These are phyloP conservation scores for Aspergillus pseudonomiae DNA, from an alignment of 2,329 filamentous ascomycete species.

Conservation along the genomic window DNA sequence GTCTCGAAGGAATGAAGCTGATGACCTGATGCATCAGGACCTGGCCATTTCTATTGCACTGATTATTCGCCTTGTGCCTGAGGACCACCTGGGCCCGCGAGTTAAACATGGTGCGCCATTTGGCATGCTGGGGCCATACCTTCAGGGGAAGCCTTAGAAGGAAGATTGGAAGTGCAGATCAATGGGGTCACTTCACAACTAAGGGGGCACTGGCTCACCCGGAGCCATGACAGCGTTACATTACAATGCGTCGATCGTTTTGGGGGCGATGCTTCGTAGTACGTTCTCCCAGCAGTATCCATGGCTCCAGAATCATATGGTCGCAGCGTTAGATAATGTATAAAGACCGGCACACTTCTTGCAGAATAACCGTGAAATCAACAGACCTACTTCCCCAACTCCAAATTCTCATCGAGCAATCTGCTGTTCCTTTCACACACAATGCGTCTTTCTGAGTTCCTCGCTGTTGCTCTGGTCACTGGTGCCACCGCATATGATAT, in stretches of 20 bases:
- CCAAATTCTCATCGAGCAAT: background rate
- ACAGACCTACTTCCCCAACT: background rate
- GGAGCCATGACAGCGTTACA: background rate
- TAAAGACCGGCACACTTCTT: background rate
- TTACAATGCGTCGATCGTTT: background rate
- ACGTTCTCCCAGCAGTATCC: background rate
- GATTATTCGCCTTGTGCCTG: background rate
- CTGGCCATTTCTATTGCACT: background rate
- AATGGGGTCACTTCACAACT: background rate
- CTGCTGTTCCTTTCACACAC: background rate
- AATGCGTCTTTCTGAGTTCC: background rate
- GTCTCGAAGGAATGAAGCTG: background rate
- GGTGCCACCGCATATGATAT: conserved; percentile 14
- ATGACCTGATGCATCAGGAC: background rate
- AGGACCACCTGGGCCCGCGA: background rate
- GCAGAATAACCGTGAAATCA: background rate
- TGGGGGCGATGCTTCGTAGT: background rate
- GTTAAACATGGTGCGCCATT: background rate
- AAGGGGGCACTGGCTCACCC: background rate
- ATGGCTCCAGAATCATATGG: background rate
- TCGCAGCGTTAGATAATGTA: background rate
- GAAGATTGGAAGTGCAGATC: background rate
- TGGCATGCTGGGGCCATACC: background rate
- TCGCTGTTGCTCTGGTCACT: background rate
- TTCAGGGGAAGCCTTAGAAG: background rate